Evolutionary conservation across 371 early-diverging fungal genomes (phyloP).

Genomic region (Nematocida homosporus): DNA sequence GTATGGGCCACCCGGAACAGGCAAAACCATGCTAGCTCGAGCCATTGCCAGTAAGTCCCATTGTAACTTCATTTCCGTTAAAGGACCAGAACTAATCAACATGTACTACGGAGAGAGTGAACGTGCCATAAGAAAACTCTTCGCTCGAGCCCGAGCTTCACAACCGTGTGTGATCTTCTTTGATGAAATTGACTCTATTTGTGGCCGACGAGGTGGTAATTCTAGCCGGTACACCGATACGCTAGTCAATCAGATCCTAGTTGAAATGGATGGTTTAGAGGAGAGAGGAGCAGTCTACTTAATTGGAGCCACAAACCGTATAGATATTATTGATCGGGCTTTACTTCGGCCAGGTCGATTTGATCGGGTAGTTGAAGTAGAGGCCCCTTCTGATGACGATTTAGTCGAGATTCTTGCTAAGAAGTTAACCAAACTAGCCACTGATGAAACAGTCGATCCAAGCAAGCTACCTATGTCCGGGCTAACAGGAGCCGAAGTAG

Average conservation of each 20-base stretch:
- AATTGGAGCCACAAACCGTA: constrained; percentile 96
- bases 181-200: constrained; percentile 97
- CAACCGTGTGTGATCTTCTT: constrained; percentile 86
- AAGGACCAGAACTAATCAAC: constrained; percentile 94
- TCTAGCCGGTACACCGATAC: constrained; percentile 72
- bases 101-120: constrained; percentile 99
- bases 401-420: constrained; percentile 67
- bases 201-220: constrained; percentile 70
- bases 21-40: constrained; percentile 95
- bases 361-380: constrained; percentile 87
- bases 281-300: constrained; percentile 69
- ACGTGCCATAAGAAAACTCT: constrained; percentile 88
- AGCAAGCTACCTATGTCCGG: constrained; percentile 56
- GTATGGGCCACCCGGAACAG: constrained; percentile 98
- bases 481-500: constrained; percentile 66
- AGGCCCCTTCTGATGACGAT: constrained; percentile 71
- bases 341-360: constrained; percentile 94
- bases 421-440: constrained; percentile 55
- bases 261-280: constrained; percentile 93
- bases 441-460: constrained; percentile 53
- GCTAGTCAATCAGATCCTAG: constrained; percentile 91
- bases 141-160: constrained; percentile 84
- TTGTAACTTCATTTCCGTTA: constrained; percentile 93
- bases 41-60: constrained; percentile 87
- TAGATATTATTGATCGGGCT: constrained; percentile 87